Evolutionary conservation across 306 rosid species (phyloP).

Genomic region (Ormosia emarginata): DNA sequence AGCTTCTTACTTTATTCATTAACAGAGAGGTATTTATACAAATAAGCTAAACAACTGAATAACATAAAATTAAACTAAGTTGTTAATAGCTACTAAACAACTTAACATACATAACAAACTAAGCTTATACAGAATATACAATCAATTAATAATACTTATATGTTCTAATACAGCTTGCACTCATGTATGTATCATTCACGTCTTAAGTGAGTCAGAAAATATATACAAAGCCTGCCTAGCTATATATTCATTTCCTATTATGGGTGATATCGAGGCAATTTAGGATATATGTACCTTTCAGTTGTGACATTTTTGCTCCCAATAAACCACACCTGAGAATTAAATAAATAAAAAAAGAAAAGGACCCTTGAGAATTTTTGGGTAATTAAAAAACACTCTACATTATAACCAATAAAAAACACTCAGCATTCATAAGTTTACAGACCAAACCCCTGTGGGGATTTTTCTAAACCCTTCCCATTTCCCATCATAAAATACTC

Average conservation of each 20-base stretch:
- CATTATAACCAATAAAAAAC: background rate
- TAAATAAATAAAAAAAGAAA: background rate
- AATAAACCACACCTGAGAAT: constrained; percentile 30
- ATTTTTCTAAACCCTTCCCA: constrained; percentile 1
- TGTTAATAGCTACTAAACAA: no score
- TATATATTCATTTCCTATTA: background rate
- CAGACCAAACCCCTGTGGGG: background rate
- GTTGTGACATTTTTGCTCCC: constrained; percentile 27
- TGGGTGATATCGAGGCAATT: background rate
- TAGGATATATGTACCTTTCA: background rate
- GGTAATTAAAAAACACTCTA: background rate
- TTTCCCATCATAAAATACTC: constrained; percentile 1
- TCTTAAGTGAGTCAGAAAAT: background rate
- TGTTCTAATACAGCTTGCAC: background rate
- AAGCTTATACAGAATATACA: no score
- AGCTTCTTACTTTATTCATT: no score
- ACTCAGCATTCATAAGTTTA: background rate
- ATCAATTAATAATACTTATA: no score
- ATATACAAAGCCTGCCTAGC: background rate
- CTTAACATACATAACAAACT: no score
- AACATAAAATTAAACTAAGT: no score
- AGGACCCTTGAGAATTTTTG: background rate
- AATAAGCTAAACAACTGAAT: no score
- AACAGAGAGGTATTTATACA: no score
- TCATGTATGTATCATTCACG: background rate